Evolutionary conservation across 2,329 filamentous ascomycete genomes (phyloP), one percentile per base, ranked within the genome.

Genomic region (Neopestalotiopsis sp.): DNA sequence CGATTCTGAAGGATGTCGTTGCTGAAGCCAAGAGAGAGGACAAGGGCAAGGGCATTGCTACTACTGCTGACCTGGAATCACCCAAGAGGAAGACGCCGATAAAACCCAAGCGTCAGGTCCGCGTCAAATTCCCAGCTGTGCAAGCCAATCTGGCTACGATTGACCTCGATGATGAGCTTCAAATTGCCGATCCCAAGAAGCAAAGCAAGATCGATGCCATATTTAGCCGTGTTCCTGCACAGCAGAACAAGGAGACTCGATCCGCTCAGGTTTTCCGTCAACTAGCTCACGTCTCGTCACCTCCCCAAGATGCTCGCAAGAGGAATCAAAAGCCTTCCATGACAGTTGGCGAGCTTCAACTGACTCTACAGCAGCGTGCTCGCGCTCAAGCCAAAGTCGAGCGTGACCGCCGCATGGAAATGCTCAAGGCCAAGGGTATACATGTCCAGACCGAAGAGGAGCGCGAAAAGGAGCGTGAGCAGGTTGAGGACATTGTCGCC

Each of bases 401-500:
- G 78, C 90, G 94, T 66, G 89, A 93, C 69, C 91, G 93, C 73
- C 91, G 91, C 67, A 86, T 98, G 24, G 90, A 94, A 68, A 87
- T 91, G 73, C 86, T 99, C 56, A 90, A 89, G 75, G 91, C 92
- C 12, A 94, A 92, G 79, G 96, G 96, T 7, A 87, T 98, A 32
- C 84, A 92, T 30, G 85, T 98, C 20, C 92, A 95, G 78, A 97
- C 93, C 0, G 89, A 91, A 2, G 95, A 98, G 79, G 95, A 99
- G 78, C 90, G 93, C 24, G 92, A 95, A 76, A 89, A 89, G 42
- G 92, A 97, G 77, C 89, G 94, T 79, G 90, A 92, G 68, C 90
- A 95, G 69, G 90, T 97, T 13, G 96, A 98, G 74, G 92, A 98
- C 75, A 88, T 98, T 70, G 89, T 98, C 32, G 92, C 95, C 62